These are phyloP conservation scores for Ustilago cynodontis DNA, from an alignment of 1,284 basidiomycete genomes.

Conservation along the genomic window DNA sequence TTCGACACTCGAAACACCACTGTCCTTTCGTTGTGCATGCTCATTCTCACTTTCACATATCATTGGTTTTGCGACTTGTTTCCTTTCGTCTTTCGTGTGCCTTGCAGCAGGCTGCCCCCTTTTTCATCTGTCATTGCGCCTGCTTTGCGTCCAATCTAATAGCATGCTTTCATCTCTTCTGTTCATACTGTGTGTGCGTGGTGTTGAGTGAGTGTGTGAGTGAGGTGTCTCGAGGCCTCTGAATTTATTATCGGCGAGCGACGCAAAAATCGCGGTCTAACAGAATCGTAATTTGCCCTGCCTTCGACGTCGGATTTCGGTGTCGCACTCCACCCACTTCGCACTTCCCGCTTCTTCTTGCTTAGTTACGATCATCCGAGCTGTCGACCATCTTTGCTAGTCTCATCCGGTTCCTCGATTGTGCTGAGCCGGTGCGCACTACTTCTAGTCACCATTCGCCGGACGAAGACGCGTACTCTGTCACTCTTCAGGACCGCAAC, in stretches of 20 bases:
- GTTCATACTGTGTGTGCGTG: background rate
- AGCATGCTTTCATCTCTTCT: slow-evolving; percentile 5
- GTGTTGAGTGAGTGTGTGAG: background rate
- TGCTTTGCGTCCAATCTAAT: slow-evolving; percentile 1
- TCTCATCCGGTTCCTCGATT: too few relatives aligned
- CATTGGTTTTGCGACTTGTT: slow-evolving; percentile 1
- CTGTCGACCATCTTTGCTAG: background rate
- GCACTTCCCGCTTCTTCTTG: background rate
- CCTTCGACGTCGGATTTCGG: slow-evolving; percentile 8
- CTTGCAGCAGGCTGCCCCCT: slow-evolving; percentile 4
- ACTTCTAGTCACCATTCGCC: too few relatives aligned
- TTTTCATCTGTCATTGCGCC: background rate
- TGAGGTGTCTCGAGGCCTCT: background rate
- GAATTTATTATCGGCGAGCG: too few relatives aligned
- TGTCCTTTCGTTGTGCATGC: slow-evolving; percentile 21
- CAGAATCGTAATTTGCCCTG: background rate
- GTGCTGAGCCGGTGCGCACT: background rate
- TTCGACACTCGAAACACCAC: slow-evolving; percentile 19
- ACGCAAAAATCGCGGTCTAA: background rate
- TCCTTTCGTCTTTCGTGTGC: slow-evolving; percentile 4
- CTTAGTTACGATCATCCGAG: background rate
- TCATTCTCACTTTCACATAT: slow-evolving; percentile 1
- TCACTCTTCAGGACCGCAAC: too few relatives aligned
- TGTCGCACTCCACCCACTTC: slow-evolving; percentile 2
- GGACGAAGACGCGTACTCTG: too few relatives aligned